Conservation (phyloP, 129 eudicot species). For the Artemisia tridentata region DNA sequence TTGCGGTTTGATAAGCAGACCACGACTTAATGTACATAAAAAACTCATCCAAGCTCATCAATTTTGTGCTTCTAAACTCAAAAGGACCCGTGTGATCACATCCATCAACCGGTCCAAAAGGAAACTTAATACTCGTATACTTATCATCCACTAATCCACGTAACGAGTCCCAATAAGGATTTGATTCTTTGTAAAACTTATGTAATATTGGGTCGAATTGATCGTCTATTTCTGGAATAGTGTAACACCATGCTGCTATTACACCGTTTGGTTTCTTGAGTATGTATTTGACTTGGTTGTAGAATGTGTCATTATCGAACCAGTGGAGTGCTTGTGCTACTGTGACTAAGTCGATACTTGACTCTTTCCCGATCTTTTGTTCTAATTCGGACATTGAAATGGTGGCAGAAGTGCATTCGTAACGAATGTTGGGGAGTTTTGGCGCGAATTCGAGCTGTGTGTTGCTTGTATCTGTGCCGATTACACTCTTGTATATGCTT, state of each 20-base stretch:
- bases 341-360: constrained; percentile 60
- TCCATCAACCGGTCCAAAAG: constrained; percentile 66
- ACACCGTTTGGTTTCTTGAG: constrained; percentile 78
- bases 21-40: constrained; percentile 48
- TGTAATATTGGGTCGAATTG: constrained; percentile 37
- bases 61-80: constrained; percentile 39
- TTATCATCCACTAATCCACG: constrained; percentile 46
- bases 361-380: constrained; percentile 26
- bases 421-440: constrained; percentile 58
- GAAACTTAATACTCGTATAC: constrained; percentile 49
- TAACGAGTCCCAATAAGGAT: constrained; percentile 45
- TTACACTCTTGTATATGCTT: constrained; percentile 51
- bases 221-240: constrained; percentile 38
- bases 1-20: constrained; percentile 69
- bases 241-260: constrained; percentile 83
- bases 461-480: constrained; percentile 76
- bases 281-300: constrained; percentile 49
- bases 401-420: constrained; percentile 47
- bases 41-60: constrained; percentile 52
- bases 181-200: constrained; percentile 31
- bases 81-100: constrained; percentile 61
- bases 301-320: constrained; percentile 58
- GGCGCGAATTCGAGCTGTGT: constrained; percentile 75
- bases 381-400: constrained; percentile 43
- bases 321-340: constrained; percentile 79